Conservation (phyloP, 129 eudicot genomes). For the Tagetes erecta region DNA sequence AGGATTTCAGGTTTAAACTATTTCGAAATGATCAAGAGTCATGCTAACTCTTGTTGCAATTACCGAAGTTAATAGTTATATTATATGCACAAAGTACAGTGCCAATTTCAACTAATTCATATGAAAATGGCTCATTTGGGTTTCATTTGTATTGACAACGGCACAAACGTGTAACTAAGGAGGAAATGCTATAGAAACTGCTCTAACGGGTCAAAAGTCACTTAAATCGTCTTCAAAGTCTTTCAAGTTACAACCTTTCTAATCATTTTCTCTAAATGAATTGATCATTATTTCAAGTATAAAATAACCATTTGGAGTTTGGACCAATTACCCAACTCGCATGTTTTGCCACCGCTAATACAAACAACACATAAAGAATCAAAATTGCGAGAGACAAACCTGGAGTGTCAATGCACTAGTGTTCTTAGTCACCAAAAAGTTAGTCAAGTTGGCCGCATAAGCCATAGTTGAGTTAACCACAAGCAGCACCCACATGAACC, state of each 20-base stretch:
- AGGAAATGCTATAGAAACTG: neutral
- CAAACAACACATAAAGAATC: neutral
- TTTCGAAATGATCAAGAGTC: neutral
- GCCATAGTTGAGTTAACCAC: conserved; percentile 77
- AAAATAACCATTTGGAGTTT: neutral
- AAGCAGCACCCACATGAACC: conserved; percentile 72
- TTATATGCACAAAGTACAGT: too few relatives aligned
- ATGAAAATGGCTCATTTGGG: neutral
- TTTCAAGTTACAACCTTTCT: neutral
- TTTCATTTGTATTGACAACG: neutral
- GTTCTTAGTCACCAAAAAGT: conserved; percentile 93
- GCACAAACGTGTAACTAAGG: neutral
- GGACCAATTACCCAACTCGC: too few relatives aligned
- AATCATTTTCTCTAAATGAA: neutral
- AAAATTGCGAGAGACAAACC: conserved; percentile 40
- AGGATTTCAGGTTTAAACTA: conserved; percentile 2
- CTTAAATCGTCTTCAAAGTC: neutral
- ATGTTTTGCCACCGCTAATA: neutral
- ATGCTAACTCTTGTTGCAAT: neutral
- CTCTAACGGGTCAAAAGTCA: neutral
- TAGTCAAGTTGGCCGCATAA: conserved; percentile 89
- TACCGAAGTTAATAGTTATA: neutral
- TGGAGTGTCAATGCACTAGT: conserved; percentile 98
- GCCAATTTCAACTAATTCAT: neutral
- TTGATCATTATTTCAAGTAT: too few relatives aligned